phyloP scores from a whole-genome alignment of 805 yeast genomes.

The Lipomyces anomalus region DNA sequence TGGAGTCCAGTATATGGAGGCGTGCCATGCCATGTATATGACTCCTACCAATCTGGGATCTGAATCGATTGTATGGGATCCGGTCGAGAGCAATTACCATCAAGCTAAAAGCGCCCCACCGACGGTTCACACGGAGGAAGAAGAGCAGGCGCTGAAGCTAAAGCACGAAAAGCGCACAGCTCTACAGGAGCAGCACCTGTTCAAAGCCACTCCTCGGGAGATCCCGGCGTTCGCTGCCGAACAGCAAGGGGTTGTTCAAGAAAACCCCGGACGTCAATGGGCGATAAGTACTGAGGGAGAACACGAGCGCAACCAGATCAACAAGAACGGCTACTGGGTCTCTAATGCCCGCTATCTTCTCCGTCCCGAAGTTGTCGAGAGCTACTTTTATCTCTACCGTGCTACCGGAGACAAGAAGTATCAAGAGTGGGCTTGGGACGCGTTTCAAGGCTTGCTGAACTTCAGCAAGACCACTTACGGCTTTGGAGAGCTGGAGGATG shows the following conservation, averaged over 20 bases:
- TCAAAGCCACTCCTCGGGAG: too few relatives aligned
- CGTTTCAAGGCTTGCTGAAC: slow-evolving; percentile 35
- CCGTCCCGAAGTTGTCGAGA: slow-evolving; percentile 49
- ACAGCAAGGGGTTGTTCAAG: background rate
- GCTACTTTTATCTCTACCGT: slow-evolving; percentile 47
- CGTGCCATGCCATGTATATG: slow-evolving; percentile 21
- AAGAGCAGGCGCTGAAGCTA: background rate
- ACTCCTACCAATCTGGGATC: slow-evolving; percentile 22
- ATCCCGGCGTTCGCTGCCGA: slow-evolving; percentile 4
- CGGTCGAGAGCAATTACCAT: background rate
- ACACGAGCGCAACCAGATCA: slow-evolving; percentile 18
- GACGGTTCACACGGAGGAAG: background rate
- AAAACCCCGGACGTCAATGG: slow-evolving; percentile 5
- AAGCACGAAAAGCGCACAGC: background rate
- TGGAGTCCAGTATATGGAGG: slow-evolving; percentile 15
- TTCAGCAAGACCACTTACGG: slow-evolving; percentile 31
- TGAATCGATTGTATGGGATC: slow-evolving; percentile 18
- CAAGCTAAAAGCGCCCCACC: background rate
- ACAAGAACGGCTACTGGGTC: slow-evolving; percentile 17
- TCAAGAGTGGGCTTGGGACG: slow-evolving; percentile 42
- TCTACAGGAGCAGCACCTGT: too few relatives aligned
- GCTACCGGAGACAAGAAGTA: slow-evolving; percentile 48
- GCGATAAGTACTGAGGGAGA: slow-evolving; percentile 12
- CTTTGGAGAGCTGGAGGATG: slow-evolving; percentile 34
- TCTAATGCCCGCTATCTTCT: slow-evolving; percentile 36